A percentile compares a stretch with the other conserved stretches of the same genome.
phyloP scores from a whole-genome alignment of 129 eudicot genomes.

The Solidago caesia region DNA sequence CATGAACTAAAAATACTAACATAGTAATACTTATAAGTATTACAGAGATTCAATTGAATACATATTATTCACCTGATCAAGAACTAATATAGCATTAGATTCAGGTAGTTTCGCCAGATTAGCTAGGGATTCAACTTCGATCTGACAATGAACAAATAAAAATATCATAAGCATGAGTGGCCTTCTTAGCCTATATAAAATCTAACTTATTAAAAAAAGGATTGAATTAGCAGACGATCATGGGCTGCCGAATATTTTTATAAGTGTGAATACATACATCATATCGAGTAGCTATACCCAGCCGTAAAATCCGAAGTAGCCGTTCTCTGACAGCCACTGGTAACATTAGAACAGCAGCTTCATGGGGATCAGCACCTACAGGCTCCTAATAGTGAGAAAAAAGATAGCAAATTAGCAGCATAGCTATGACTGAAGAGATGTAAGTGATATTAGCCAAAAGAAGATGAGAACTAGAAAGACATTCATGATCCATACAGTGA shows the following conservation, averaged over 20 bases:
- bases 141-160: constrained; percentile 46
- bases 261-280: constrained; percentile 54
- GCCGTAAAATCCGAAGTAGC: constrained; percentile 73
- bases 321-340: constrained; percentile 79
- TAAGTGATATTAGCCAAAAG: neutral
- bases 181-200: neutral
- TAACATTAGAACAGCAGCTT: constrained; percentile 70
- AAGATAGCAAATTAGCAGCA: constrained; percentile 2
- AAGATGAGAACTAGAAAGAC: neutral
- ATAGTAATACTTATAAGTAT: neutral
- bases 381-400: constrained; percentile 42
- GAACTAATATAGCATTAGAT: constrained; percentile 74
- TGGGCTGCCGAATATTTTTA: neutral
- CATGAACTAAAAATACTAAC: neutral
- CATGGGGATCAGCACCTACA: constrained; percentile 62
- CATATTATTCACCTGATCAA: constrained; percentile 66
- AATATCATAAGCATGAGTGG: constrained; percentile 5
- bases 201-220: neutral
- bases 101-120: constrained; percentile 69
- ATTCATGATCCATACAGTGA: neutral
- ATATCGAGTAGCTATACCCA: constrained; percentile 79
- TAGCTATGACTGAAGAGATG: neutral
- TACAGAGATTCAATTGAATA: constrained; percentile 3
- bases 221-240: neutral
- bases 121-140: constrained; percentile 53